A percentile compares a stretch with the other conserved stretches of the same genome.
Conservation (phyloP, 768 basidiomycete genomes). For the Mycena metata region DNA sequence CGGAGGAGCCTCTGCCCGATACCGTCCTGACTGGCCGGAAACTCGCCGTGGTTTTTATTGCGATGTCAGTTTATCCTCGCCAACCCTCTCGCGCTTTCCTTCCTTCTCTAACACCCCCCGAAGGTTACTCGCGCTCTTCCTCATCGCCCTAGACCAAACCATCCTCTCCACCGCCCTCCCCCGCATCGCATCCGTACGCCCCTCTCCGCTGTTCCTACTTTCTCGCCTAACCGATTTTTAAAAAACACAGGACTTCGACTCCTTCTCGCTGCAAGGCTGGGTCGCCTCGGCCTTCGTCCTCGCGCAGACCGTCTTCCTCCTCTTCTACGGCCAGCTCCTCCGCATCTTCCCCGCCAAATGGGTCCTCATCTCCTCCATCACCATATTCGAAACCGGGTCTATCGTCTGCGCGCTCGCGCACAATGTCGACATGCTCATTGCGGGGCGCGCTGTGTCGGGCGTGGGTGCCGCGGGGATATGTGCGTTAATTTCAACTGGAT, state of each 20-base stretch:
- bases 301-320: slow-evolving; percentile 35
- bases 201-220: no score
- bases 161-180: slow-evolving; percentile 52
- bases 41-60: no score
- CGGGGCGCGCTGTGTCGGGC: no score
- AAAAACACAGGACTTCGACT: slow-evolving; percentile 8
- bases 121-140: slow-evolving; percentile 39
- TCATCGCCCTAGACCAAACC: slow-evolving; percentile 53
- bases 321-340: slow-evolving; percentile 27
- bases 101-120: no score
- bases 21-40: no score
- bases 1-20: no score
- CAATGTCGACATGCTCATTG: slow-evolving; percentile 34
- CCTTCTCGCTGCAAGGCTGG: slow-evolving; percentile 24
- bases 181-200: slow-evolving; percentile 40
- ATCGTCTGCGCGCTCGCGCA: slow-evolving; percentile 53
- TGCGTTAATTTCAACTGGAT: no score
- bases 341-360: slow-evolving; percentile 28
- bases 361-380: slow-evolving; percentile 31
- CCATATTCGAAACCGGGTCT: slow-evolving; percentile 59
- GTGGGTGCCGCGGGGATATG: slow-evolving; percentile 21
- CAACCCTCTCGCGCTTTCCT: no score
- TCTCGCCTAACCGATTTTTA: no score
- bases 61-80: no score
- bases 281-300: slow-evolving; percentile 40